A percentile compares a stretch with the other conserved stretches of the same genome.
Conservation (phyloP, 352 stramenopile genomes). For the Globisporangium megalacanthum region DNA sequence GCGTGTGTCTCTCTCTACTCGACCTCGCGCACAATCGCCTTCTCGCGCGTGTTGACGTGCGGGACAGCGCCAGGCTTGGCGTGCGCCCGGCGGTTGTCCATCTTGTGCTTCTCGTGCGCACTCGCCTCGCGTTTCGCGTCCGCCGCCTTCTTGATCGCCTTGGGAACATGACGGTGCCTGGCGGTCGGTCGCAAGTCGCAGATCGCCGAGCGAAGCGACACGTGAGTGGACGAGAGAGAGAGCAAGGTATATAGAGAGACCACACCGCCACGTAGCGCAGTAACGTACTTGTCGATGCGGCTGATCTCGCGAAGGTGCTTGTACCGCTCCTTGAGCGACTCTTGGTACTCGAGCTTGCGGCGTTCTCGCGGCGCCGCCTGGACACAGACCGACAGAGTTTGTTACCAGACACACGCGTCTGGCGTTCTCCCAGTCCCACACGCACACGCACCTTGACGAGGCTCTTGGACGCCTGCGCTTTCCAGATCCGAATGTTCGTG, state of each 20-base stretch:
- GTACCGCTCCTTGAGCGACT: conserved; percentile 96
- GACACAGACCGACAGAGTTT: not conserved
- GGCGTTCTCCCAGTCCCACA: not conserved
- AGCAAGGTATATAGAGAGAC: no score
- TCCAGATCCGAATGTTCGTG: conserved; percentile 99
- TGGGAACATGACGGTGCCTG: conserved; percentile 94
- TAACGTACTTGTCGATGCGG: conserved; percentile 82
- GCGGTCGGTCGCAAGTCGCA: conserved; percentile 7
- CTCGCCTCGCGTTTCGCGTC: conserved; percentile 79
- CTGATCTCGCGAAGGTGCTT: conserved; percentile 93
- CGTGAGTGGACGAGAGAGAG: no score
- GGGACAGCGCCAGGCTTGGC: conserved; percentile 69
- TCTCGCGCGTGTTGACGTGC: conserved; percentile 65
- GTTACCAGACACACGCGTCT: not conserved
- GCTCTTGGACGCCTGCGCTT: conserved; percentile 93
- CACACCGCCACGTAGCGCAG: not conserved
- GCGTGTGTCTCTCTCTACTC: conserved; percentile 36
- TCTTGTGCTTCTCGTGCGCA: conserved; percentile 83
- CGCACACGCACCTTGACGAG: conserved; percentile 80
- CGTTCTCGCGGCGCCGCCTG: conserved; percentile 72
- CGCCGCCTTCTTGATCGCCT: conserved; percentile 97
- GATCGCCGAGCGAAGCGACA: no score
- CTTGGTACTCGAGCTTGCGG: conserved; percentile 94
- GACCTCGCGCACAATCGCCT: conserved; percentile 73
- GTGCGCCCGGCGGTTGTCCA: conserved; percentile 77